phyloP scores from a whole-genome alignment of 352 stramenopile species.

The Blastocystis sp. region DNA sequence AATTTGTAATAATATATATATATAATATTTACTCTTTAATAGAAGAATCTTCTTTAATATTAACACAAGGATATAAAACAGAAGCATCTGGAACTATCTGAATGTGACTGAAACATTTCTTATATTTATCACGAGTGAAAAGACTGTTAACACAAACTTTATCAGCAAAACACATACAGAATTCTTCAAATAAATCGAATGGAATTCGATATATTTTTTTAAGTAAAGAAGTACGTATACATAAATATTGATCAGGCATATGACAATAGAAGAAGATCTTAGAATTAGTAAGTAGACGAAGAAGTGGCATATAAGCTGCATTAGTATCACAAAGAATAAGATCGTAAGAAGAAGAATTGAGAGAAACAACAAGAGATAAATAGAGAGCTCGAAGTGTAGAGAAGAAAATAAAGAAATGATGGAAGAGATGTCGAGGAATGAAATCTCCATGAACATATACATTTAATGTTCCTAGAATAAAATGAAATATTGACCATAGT shows the following conservation, averaged over 20 bases:
- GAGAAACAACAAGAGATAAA: constrained; percentile 50
- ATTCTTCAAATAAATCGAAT: constrained; percentile 74
- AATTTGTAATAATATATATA: constrained; percentile 1
- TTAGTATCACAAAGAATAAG: constrained; percentile 46
- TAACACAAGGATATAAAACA: constrained; percentile 77
- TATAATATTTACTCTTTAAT: constrained; percentile 37
- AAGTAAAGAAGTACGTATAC: no score
- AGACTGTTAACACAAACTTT: constrained; percentile 83
- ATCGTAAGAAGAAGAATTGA: constrained; percentile 35
- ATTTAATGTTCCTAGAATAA: constrained; percentile 35
- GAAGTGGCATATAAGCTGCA: constrained; percentile 45
- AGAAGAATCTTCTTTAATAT: constrained; percentile 5
- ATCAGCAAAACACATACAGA: constrained; percentile 69
- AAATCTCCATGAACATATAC: constrained; percentile 72
- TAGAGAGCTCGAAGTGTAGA: constrained; percentile 74
- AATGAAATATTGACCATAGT: constrained; percentile 51
- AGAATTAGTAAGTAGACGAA: constrained; percentile 33
- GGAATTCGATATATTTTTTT: constrained; percentile 66
- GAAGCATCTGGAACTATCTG: no score
- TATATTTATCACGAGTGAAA: constrained; percentile 67
- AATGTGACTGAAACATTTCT: constrained; percentile 57
- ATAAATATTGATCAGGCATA: constrained; percentile 94
- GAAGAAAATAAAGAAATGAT: constrained; percentile 69
- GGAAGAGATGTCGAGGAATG: constrained; percentile 66
- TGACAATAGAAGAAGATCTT: constrained; percentile 90